Evolutionary conservation across 1,284 basidiomycete species (phyloP).

Genomic region (Puccinia coronata): DNA sequence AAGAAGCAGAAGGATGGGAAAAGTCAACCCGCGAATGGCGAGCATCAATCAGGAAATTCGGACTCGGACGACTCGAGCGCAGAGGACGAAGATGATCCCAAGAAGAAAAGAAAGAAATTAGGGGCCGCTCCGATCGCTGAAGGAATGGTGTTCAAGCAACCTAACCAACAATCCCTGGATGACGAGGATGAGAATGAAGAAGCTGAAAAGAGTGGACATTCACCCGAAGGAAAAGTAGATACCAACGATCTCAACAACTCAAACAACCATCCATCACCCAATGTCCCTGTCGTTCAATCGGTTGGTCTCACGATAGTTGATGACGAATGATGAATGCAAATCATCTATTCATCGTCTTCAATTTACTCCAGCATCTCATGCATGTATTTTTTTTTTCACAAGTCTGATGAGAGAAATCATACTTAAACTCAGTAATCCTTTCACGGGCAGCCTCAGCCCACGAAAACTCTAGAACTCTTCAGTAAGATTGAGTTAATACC

Average conservation of each 20-base stretch:
- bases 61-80: background rate
- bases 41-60: constrained; percentile 11
- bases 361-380: background rate
- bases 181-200: constrained; percentile 35
- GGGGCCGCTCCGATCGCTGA: constrained; percentile 45
- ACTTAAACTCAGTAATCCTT: too few species aligned
- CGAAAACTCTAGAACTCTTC: too few species aligned
- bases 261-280: background rate
- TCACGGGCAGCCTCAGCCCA: too few species aligned
- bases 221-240: background rate
- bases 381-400: background rate
- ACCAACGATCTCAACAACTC: constrained; percentile 20
- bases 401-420: too few species aligned
- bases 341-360: background rate
- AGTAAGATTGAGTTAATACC: too few species aligned
- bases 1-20: constrained; percentile 3
- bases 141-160: constrained; percentile 28
- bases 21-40: constrained; percentile 63
- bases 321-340: constrained; percentile 35
- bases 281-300: constrained; percentile 19
- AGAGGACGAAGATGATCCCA: background rate
- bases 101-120: constrained; percentile 43
- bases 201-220: background rate
- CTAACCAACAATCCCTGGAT: background rate
- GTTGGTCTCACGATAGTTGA: constrained; percentile 35